Conservation (phyloP, 768 basidiomycete species). For the Mycena albidolilacea region DNA sequence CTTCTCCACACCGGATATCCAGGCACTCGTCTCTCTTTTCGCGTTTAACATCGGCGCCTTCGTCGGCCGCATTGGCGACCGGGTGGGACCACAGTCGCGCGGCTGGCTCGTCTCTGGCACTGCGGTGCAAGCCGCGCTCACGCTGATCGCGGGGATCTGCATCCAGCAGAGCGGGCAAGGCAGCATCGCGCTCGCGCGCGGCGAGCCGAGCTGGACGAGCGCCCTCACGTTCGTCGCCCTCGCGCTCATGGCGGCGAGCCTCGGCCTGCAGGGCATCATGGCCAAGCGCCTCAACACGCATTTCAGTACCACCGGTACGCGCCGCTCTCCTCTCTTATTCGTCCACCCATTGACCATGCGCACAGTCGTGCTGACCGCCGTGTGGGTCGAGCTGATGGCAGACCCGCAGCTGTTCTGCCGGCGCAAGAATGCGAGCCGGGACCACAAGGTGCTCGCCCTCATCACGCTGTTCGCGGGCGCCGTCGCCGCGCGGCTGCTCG, state of each 20-base stretch:
- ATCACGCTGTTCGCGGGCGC: conserved; percentile 80
- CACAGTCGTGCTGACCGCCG: conserved; percentile 84
- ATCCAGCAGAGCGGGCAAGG: conserved; percentile 78
- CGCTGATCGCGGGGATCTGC: conserved; percentile 77
- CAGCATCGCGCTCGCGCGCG: conserved; percentile 67
- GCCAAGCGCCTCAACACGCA: conserved; percentile 86
- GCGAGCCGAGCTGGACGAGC: conserved; percentile 79
- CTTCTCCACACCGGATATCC: conserved; percentile 86
- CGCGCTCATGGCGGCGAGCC: conserved; percentile 83
- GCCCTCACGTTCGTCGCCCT: conserved; percentile 75
- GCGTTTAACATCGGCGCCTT: conserved; percentile 82
- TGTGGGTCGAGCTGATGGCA: conserved; percentile 91
- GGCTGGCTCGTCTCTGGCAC: conserved; percentile 82
- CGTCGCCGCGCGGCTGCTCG: conserved; percentile 71
- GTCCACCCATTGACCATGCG: neutral
- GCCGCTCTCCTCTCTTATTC: neutral
- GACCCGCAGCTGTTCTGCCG: conserved; percentile 81
- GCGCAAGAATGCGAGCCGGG: conserved; percentile 68
- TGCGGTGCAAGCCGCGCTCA: conserved; percentile 80
- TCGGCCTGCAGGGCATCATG: conserved; percentile 91
- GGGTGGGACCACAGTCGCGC: conserved; percentile 79
- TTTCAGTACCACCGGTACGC: conserved; percentile 84
- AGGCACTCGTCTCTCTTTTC: conserved; percentile 83
- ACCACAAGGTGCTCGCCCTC: conserved; percentile 79
- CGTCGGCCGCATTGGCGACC: conserved; percentile 84